phyloP scores from a whole-genome alignment of 169 alveolate species.

The Eimeria brunetti region DNA sequence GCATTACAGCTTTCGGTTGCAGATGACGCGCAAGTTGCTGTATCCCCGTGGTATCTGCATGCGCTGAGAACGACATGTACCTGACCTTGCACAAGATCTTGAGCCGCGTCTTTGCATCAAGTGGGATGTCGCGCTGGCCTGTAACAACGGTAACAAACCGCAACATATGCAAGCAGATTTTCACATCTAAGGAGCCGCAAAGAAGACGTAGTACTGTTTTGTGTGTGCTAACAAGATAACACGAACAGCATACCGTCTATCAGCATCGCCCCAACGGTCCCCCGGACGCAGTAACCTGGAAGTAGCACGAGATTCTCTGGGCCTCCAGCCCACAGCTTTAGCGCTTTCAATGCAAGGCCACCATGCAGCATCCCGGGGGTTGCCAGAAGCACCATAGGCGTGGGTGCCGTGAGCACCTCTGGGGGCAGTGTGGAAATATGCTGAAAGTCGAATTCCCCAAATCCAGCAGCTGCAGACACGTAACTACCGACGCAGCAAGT shows the following conservation, averaged over 20 bases:
- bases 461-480: slow-evolving; percentile 3
- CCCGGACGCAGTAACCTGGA: slow-evolving; percentile 99
- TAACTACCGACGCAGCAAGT: neutral
- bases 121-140: slow-evolving; percentile 81
- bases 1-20: slow-evolving; percentile 94
- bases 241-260: slow-evolving; percentile 89
- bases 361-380: slow-evolving; percentile 99
- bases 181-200: neutral
- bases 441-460: slow-evolving; percentile 91
- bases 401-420: slow-evolving; percentile 88
- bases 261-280: slow-evolving; percentile 97
- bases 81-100: slow-evolving; percentile 95
- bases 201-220: neutral
- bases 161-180: neutral
- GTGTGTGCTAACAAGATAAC: neutral
- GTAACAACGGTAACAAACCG: neutral
- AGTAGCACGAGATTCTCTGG: slow-evolving; percentile 96
- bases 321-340: slow-evolving; percentile 97
- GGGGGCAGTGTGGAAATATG: slow-evolving; percentile 90
- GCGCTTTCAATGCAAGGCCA: slow-evolving; percentile 95
- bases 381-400: slow-evolving; percentile 99
- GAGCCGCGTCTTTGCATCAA: slow-evolving; percentile 87
- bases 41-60: slow-evolving; percentile 99
- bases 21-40: slow-evolving; percentile 92
- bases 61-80: slow-evolving; percentile 98